Percentiles rank a stretch among this genome's conserved stretches.
These are phyloP conservation scores for Dendrobium chrysotoxum DNA, from an alignment of 106 monocot genomes.

Conservation along the genomic window DNA sequence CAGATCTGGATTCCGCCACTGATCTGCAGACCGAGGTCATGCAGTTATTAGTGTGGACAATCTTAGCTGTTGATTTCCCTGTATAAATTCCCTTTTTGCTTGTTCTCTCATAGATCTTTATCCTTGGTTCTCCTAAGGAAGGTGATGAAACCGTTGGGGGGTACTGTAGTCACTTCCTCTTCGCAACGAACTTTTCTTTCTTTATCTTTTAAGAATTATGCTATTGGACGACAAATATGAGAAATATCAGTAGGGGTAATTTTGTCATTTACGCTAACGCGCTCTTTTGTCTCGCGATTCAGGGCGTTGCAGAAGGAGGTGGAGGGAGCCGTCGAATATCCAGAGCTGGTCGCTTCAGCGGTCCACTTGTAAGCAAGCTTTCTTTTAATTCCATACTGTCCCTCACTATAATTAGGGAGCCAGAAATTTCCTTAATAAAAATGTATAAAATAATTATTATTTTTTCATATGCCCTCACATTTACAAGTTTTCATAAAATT, in stretches of 20 bases:
- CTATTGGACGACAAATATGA: not conserved
- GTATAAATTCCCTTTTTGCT: not conserved
- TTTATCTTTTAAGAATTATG: not conserved
- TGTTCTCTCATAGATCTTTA: not conserved
- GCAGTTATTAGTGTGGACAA: not conserved
- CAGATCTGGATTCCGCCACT: not conserved
- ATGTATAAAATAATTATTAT: too few species aligned
- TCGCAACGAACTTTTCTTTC: not conserved
- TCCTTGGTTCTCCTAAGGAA: not conserved
- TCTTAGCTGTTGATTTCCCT: not conserved
- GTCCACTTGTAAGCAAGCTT: slow-evolving; percentile 1
- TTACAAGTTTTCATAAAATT: too few species aligned
- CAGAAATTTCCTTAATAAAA: too few species aligned
- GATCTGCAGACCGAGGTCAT: not conserved
- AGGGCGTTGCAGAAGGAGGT: not conserved
- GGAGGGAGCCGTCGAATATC: not conserved
- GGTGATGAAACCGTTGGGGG: not conserved
- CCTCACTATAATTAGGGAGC: too few species aligned
- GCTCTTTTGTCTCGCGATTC: not conserved
- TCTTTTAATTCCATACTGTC: not conserved
- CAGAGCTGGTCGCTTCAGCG: slow-evolving; percentile 4
- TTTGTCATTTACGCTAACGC: not conserved
- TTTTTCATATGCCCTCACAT: too few species aligned
- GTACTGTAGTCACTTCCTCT: not conserved
- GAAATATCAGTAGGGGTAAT: not conserved